Base-by-base conservation (phyloP, 1,139 yeast genomes). In the Nakaseomyces delphensis region DNA sequence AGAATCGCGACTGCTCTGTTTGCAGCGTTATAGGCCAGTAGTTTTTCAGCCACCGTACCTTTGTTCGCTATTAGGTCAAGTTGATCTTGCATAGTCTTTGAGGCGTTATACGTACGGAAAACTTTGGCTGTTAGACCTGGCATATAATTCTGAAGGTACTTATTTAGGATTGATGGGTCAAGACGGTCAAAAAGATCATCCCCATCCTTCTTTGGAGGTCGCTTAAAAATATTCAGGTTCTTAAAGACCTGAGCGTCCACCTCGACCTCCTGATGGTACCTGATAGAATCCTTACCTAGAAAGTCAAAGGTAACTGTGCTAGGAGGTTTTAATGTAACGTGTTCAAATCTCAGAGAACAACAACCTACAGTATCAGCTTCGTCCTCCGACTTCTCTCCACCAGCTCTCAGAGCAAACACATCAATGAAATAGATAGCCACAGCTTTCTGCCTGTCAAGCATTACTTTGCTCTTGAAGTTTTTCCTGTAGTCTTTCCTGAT, bases 361-460 rank as follows among this genome's bases (percentile, higher is more conserved):
- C 98, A 89, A 36, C 98, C 98, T 36, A 89, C 98, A 1, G 98
- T 89, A 62, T 91, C 98, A 2, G 97, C 97, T 60, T 89, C 96
- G 56, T 91, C 97, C 8, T 89, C 97, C 15, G 93, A 85, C 62
- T 89, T 89, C 65, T 91, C 97, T 55, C 96, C 96, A 61, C 97
- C 97, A 0, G 97, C 97, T 82, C 97, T 84, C 49, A 91, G 73
- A 0, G 97, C 97, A 60, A 87, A 81, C 11, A 81, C 77, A 67
- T 91, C 98, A 59, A 91, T 89, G 42, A 91, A 72, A 62, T 89
- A 91, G 41, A 91, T 85, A 2, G 96, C 96, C 1, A 94, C 85
- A 4, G 97, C 96, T 60, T 89, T 77, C 66, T 91, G 97, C 49
- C 98, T 74, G 44, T 83, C 85, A 45, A 79, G 75, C 95, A 85